These are phyloP conservation scores for Suhomyces sp. DNA, from an alignment of 805 yeast species.

Conservation along the genomic window DNA sequence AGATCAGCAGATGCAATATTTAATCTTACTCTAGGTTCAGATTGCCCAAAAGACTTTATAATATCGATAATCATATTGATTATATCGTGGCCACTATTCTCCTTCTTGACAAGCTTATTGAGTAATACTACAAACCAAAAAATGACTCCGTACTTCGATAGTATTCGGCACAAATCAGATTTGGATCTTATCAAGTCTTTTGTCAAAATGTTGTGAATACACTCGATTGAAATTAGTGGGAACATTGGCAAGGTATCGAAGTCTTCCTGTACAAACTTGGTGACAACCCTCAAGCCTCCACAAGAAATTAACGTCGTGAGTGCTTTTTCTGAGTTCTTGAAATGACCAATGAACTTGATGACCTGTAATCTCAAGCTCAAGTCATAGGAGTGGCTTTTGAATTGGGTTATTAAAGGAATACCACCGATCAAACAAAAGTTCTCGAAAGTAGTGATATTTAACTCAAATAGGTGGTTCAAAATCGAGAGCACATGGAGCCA, in stretches of 20 bases:
- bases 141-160: slow-evolving; percentile 41
- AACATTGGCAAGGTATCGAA: slow-evolving; percentile 36
- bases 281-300: slow-evolving; percentile 44
- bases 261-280: slow-evolving; percentile 47
- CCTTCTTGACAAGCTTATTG: slow-evolving; percentile 26
- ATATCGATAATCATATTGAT: slow-evolving; percentile 36
- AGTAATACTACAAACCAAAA: slow-evolving; percentile 43
- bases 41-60: slow-evolving; percentile 41
- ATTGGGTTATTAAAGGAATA: slow-evolving; percentile 39
- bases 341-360: slow-evolving; percentile 30
- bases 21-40: slow-evolving; percentile 44
- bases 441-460: slow-evolving; percentile 31
- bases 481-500: slow-evolving; percentile 38
- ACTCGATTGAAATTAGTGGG: slow-evolving; percentile 36
- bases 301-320: slow-evolving; percentile 41
- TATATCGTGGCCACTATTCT: slow-evolving; percentile 2
- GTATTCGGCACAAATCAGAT: slow-evolving; percentile 40
- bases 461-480: slow-evolving; percentile 32
- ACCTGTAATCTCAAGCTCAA: slow-evolving; percentile 35
- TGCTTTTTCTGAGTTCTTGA: slow-evolving; percentile 33
- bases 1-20: slow-evolving; percentile 37
- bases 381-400: slow-evolving; percentile 29
- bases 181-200: slow-evolving; percentile 37
- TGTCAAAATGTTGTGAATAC: slow-evolving; percentile 33
- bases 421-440: slow-evolving; percentile 44